Conservation (phyloP, 108 stramenopile genomes). For the Pseudonitzschia multiseries region DNA sequence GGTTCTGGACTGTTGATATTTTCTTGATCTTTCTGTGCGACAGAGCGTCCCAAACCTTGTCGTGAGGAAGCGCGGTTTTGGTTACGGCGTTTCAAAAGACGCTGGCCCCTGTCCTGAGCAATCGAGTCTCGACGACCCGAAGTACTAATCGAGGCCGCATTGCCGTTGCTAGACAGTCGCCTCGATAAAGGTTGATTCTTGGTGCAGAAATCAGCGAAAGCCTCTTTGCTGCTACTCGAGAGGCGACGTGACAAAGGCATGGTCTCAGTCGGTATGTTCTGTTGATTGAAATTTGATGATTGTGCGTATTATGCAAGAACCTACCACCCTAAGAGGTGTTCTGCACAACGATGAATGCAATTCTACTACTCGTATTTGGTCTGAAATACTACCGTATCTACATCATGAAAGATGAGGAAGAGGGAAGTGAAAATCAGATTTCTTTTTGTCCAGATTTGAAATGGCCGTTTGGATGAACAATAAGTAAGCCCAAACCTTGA, state of each 20-base stretch:
- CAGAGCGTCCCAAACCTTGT: not conserved
- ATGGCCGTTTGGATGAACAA: no score
- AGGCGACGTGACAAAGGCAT: slow-evolving; percentile 16
- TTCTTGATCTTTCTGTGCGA: slow-evolving; percentile 1
- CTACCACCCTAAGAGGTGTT: not conserved
- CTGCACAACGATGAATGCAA: no score
- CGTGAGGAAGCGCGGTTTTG: not conserved
- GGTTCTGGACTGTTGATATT: not conserved
- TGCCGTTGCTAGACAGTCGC: not conserved
- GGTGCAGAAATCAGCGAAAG: slow-evolving; percentile 9
- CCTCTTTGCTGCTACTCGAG: slow-evolving; percentile 19
- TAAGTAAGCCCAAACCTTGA: no score
- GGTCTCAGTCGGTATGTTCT: not conserved
- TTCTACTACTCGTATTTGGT: no score
- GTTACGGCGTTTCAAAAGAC: slow-evolving; percentile 16
- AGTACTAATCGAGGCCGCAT: not conserved
- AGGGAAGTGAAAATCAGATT: no score
- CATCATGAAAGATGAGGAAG: no score
- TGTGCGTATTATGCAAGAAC: not conserved
- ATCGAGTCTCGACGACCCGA: slow-evolving; percentile 11
- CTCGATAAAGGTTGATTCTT: slow-evolving; percentile 16
- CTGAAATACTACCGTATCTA: no score
- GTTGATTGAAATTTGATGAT: not conserved
- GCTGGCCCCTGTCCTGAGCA: slow-evolving; percentile 2
- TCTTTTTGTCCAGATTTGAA: no score